These are phyloP conservation scores for Huntiella moniliformis DNA, from an alignment of 2,329 filamentous ascomycete genomes.

Conservation along the genomic window DNA sequence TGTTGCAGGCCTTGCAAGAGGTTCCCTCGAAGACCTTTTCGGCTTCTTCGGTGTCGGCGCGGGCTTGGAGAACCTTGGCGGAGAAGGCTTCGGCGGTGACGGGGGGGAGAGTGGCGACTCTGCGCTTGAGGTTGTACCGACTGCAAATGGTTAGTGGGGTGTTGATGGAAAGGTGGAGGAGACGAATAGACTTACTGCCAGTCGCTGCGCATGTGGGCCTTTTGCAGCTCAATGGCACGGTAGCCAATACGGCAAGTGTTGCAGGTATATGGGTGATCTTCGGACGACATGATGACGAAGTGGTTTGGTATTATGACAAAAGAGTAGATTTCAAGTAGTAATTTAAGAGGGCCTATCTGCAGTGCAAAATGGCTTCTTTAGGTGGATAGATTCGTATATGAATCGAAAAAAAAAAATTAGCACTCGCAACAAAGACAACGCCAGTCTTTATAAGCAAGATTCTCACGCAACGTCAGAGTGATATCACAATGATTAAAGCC, in stretches of 20 bases:
- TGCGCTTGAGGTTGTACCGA: slow-evolving; percentile 89
- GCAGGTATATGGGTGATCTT: slow-evolving; percentile 83
- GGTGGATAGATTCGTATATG: background rate
- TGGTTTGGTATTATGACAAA: background rate
- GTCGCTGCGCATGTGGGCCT: slow-evolving; percentile 92
- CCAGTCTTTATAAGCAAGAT: background rate
- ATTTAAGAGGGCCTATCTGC: background rate
- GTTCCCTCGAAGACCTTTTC: slow-evolving; percentile 81
- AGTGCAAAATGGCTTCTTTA: background rate
- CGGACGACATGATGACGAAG: slow-evolving; percentile 9
- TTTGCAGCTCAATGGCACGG: slow-evolving; percentile 78
- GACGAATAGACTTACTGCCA: slow-evolving; percentile 60
- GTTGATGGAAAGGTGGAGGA: slow-evolving; percentile 3
- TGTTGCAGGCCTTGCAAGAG: slow-evolving; percentile 62
- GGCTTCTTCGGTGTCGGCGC: slow-evolving; percentile 66
- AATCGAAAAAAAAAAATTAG: background rate
- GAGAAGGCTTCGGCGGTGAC: slow-evolving; percentile 85
- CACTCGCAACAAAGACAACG: background rate
- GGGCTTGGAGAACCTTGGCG: slow-evolving; percentile 85
- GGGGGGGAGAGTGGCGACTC: slow-evolving; percentile 75
- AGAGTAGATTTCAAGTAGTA: background rate
- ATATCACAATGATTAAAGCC: background rate
- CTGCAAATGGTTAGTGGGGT: slow-evolving; percentile 23
- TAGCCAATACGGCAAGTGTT: slow-evolving; percentile 97
- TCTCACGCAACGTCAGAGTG: background rate